Evolutionary conservation across 2,329 filamentous ascomycete species (phyloP).

Genomic region (Podosphaera xanthii): DNA sequence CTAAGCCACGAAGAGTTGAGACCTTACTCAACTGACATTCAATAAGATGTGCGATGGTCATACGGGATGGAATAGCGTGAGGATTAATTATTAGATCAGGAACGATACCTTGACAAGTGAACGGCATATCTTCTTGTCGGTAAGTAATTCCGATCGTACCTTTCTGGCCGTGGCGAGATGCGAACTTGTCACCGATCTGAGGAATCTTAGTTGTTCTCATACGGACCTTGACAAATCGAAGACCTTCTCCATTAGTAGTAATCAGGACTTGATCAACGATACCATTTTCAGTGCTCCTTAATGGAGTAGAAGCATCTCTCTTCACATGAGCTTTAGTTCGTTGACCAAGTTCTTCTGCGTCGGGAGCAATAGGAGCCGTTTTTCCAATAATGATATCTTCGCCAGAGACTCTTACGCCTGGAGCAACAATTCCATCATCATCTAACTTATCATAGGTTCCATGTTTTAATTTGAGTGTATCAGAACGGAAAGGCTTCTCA

Average conservation of each 20-base stretch:
- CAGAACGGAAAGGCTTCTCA: slow-evolving; percentile 75
- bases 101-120: slow-evolving; percentile 71
- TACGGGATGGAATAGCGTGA: slow-evolving; percentile 97
- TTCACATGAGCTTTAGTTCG: slow-evolving; percentile 77
- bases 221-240: slow-evolving; percentile 91
- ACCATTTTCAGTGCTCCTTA: slow-evolving; percentile 88
- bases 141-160: slow-evolving; percentile 98
- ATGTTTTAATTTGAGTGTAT: slow-evolving; percentile 81
- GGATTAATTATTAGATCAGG: slow-evolving; percentile 98
- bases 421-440: slow-evolving; percentile 82
- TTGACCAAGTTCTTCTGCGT: slow-evolving; percentile 83
- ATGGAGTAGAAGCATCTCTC: slow-evolving; percentile 82
- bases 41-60: slow-evolving; percentile 99
- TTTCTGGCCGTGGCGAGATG: slow-evolving; percentile 96
- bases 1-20: slow-evolving; percentile 73
- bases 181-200: slow-evolving; percentile 98
- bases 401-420: slow-evolving; percentile 82
- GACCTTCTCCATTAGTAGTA: slow-evolving; percentile 82
- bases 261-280: slow-evolving; percentile 86
- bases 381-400: slow-evolving; percentile 99
- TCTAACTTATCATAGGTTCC: slow-evolving; percentile 96
- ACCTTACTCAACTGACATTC: slow-evolving; percentile 97
- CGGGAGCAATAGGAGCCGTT: slow-evolving; percentile 80
- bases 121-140: slow-evolving; percentile 96
- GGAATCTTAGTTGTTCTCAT: slow-evolving; percentile 95